A percentile compares a stretch with the other conserved stretches of the same genome.
Conservation (phyloP, 768 basidiomycete genomes). For the Tulasnella sp. region DNA sequence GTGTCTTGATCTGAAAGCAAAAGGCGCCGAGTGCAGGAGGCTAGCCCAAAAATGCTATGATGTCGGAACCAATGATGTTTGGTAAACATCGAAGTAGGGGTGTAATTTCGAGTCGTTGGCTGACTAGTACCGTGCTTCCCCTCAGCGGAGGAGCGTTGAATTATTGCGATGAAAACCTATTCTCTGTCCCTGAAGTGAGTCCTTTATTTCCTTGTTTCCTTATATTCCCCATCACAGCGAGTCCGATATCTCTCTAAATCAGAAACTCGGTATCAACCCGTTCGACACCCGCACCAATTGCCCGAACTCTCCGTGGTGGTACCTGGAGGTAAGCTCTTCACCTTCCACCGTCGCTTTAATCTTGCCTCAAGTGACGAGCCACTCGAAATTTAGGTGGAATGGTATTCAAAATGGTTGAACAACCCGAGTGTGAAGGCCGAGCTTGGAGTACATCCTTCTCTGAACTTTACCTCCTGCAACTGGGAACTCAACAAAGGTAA, state of each 20-base stretch:
- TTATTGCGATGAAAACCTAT: neutral
- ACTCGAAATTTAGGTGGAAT: slow-evolving; percentile 54
- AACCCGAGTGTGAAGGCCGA: slow-evolving; percentile 71
- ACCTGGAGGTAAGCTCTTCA: slow-evolving; percentile 51
- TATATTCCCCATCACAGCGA: neutral
- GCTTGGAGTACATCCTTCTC: slow-evolving; percentile 69
- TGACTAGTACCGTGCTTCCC: neutral
- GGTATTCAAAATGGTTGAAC: slow-evolving; percentile 91
- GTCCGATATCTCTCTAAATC: neutral
- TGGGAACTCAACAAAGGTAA: slow-evolving; percentile 69
- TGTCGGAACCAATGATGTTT: slow-evolving; percentile 59
- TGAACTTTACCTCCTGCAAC: slow-evolving; percentile 53
- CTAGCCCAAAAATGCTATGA: slow-evolving; percentile 72
- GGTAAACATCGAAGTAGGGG: slow-evolving; percentile 33
- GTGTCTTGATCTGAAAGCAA: slow-evolving; percentile 63
- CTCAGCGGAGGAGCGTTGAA: neutral
- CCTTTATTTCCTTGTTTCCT: neutral
- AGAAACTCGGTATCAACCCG: slow-evolving; percentile 74
- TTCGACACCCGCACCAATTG: slow-evolving; percentile 85
- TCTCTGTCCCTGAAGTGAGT: neutral
- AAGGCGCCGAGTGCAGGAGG: slow-evolving; percentile 72
- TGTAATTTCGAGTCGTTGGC: neutral
- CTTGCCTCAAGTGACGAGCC: neutral
- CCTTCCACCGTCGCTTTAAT: neutral
- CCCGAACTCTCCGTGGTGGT: slow-evolving; percentile 62